These are phyloP conservation scores for Marchantia polymorpha DNA, from an alignment of 225 moss, liverwort and hornwort species.

Conservation along the genomic window DNA sequence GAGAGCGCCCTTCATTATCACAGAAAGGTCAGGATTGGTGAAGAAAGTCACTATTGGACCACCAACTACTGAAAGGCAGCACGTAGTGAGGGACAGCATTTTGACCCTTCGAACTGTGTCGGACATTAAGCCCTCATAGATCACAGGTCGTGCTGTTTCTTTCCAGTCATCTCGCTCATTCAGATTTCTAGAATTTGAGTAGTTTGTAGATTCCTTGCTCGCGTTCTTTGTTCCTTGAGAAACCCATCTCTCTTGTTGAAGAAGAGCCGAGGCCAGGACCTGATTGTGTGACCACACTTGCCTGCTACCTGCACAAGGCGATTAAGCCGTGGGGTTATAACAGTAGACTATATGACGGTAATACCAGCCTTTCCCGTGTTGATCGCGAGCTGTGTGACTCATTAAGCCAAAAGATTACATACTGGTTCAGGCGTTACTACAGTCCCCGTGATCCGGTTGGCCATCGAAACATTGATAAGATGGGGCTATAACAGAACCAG, in stretches of 20 bases:
- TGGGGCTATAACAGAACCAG: too few relatives aligned
- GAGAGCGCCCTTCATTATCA: conserved; percentile 67
- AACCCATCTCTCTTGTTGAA: conserved; percentile 65
- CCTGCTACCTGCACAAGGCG: conserved; percentile 55
- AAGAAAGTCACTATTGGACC: conserved; percentile 75
- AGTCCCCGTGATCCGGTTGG: too few relatives aligned
- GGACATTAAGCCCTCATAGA: conserved; percentile 85
- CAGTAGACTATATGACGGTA: not conserved
- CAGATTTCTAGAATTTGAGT: conserved; percentile 1
- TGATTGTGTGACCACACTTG: conserved; percentile 48
- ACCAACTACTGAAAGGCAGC: conserved; percentile 84
- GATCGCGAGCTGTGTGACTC: too few relatives aligned
- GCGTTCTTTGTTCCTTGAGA: conserved; percentile 55
- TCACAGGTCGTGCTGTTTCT: conserved; percentile 54
- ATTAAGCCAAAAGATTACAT: too few relatives aligned
- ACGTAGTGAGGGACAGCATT: conserved; percentile 83
- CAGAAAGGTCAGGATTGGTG: conserved; percentile 64
- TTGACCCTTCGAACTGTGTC: conserved; percentile 90
- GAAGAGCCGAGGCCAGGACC: conserved; percentile 36
- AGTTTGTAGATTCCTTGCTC: conserved; percentile 38
- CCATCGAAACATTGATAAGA: too few relatives aligned
- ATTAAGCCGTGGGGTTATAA: not conserved
- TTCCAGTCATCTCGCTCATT: conserved; percentile 40
- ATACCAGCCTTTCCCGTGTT: not conserved
- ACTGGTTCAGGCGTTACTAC: too few relatives aligned